Base-by-base conservation (phyloP, 805 yeast species). In the Barnettozyma californica region DNA sequence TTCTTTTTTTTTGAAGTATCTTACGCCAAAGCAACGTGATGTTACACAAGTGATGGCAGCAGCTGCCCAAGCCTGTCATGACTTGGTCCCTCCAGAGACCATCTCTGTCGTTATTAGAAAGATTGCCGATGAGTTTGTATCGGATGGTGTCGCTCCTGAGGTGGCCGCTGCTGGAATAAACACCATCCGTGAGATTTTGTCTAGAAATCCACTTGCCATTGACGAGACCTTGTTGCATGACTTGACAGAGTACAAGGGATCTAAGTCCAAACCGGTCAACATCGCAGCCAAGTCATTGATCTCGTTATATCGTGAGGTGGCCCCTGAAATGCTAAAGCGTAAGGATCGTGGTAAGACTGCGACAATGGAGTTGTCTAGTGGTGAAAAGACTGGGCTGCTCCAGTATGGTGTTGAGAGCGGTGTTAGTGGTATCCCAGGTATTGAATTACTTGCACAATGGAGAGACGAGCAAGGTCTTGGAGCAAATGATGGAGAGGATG, bases 141-240 rank as follows among this genome's bases (percentile, higher is more conserved):
- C 96, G 56, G 98, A 94, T 63, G 99, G 99, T 75, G 99, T 94
- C 36, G 90, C 97, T 14, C 83, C 96, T 31, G 97, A 94, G 68
- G 99, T 91, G 47, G 97, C 97, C 5, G 90, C 97, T 46, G 98
- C 98, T 5, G 99, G 99, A 61, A 76, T 94, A 56, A 94, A 94
- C 67, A 87, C 98, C 3, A 92, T 92, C 51, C 77, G 98, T 58
- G 99, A 94, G 68, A 89, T 94, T 50, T 76, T 91, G 54, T 68
- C 96, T 2, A 83, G 99, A 74, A 95, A 95, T 10, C 97, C 99
- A 14, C 74, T 92, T 55, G 96, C 98, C 23, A 90, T 94, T 59
- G 97, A 90, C 46, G 83, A 86, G 47, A 80, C 91, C 2, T 71
- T 94, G 45, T 72, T 94, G 51, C 97, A 91, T 57, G 99, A 94